A percentile compares a stretch with the other conserved stretches of the same genome.
These are phyloP conservation scores for Phlebiopsis gigantea DNA, from an alignment of 768 basidiomycete genomes.

Conservation along the genomic window DNA sequence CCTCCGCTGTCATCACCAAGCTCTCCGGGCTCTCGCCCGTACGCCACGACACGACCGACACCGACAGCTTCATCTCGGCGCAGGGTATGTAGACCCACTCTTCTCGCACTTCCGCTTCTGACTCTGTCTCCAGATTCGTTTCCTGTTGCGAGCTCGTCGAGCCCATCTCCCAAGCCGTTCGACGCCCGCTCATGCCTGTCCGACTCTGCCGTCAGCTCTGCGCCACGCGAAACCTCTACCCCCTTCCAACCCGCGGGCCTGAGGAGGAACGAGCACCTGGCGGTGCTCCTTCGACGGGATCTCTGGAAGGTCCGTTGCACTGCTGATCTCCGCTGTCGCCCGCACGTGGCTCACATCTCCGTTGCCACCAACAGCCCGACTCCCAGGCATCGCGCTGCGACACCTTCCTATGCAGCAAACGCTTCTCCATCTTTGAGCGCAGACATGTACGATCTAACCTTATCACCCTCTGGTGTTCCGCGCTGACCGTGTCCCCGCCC, in stretches of 20 bases:
- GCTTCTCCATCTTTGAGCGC: constrained; percentile 66
- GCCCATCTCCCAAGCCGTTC: constrained; percentile 19
- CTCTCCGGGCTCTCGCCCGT: constrained; percentile 9
- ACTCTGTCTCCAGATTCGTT: constrained; percentile 10
- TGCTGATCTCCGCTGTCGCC: constrained; percentile 6
- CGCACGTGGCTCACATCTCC: constrained; percentile 21
- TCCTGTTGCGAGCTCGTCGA: constrained; percentile 20
- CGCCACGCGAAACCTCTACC: constrained; percentile 12
- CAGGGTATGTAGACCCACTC: constrained; percentile 5
- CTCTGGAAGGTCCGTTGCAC: constrained; percentile 63
- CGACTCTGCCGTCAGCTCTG: constrained; percentile 18
- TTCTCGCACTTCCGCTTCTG: not conserved
- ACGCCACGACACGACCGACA: not conserved
- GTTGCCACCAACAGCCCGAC: constrained; percentile 45
- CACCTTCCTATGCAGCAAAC: constrained; percentile 62
- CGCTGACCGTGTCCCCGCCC: constrained; percentile 17
- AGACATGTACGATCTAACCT: constrained; percentile 52
- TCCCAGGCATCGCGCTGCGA: constrained; percentile 58
- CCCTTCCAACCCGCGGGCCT: constrained; percentile 2
- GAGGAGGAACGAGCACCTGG: constrained; percentile 64
- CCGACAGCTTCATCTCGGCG: constrained; percentile 7
- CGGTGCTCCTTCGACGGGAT: constrained; percentile 60
- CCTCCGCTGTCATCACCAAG: constrained; percentile 1
- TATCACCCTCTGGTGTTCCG: constrained; percentile 16
- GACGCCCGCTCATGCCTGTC: constrained; percentile 22